Base-by-base conservation (phyloP, 257 asterid genomes). In the Thymus quinquecostatus region DNA sequence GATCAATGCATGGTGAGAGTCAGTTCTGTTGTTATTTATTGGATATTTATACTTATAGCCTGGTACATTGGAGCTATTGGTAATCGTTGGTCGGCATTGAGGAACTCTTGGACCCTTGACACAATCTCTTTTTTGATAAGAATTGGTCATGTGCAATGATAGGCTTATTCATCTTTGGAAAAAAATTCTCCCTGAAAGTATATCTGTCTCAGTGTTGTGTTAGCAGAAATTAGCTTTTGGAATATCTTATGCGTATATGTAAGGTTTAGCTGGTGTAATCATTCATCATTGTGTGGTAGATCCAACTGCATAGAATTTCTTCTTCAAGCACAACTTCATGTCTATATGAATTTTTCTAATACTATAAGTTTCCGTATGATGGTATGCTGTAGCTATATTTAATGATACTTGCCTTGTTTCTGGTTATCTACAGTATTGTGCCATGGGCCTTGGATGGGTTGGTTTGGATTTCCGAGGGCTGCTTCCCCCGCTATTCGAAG, bases 401-500 rank as follows among this genome's bases (percentile, higher is more conserved):
- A 36, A 58, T 69, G 54, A 47, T 32, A n/a, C 55, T 56, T 44
- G 47, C n/a, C 38, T 69, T 48, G 1, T 41, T 44, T 8, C 10
- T 65, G 70, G 51, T 84, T 84, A 10, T 79, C 74, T 62, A 67
- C 90, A 95, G 99, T 95, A 89, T 79, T 85, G 96, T 75, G 98
- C 98, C 65, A 87, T 87, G 96, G 97, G 99, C 74, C 96, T 92
- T 60, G 98, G 99, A 70, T 83, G 88, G 95, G 98, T 92, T 81
- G 99, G 99, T 71, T 83, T 95, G 87, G 98, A 92, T 77, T 92
- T 95, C 64, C 90, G 96, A 60, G 97, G 97, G 78, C 74, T 95
- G 79, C 98, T 95, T 67, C 98, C 98, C 70, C 96, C 99, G 40
- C 96, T 95, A 57, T 95, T 95, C 73, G 99, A 95, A 92, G 99